Evolutionary conservation across 1,284 basidiomycete genomes (phyloP).

Genomic region (Cutaneotrichosporon mucoides): DNA sequence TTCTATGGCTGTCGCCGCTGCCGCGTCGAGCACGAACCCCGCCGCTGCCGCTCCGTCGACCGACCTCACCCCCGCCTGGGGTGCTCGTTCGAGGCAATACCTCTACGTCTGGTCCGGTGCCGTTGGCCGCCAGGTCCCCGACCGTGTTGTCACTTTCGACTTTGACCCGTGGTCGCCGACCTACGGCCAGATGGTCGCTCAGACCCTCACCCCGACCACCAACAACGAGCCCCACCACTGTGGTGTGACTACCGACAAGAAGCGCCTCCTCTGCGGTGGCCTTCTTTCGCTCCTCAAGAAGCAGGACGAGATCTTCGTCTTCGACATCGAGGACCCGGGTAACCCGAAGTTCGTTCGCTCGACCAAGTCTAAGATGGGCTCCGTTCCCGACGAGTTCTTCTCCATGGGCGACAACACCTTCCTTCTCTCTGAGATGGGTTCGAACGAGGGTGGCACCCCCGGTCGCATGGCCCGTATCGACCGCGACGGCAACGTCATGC

Average conservation of each 20-base stretch:
- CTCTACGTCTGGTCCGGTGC: constrained; percentile 17
- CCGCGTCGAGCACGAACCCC: background rate
- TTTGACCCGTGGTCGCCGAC: constrained; percentile 10
- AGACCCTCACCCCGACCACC: constrained; percentile 2
- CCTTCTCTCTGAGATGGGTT: constrained; percentile 18
- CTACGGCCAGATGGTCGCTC: constrained; percentile 11
- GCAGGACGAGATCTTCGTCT: constrained; percentile 14
- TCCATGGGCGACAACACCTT: constrained; percentile 11
- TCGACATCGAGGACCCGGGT: constrained; percentile 14
- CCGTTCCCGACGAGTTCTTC: constrained; percentile 16
- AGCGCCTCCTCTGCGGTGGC: constrained; percentile 13
- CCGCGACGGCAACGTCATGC: constrained; percentile 10
- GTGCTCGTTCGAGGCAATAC: constrained; percentile 11
- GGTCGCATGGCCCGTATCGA: constrained; percentile 10
- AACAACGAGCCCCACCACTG: constrained; percentile 22
- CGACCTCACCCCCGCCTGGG: constrained; percentile 1
- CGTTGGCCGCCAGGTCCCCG: constrained; percentile 8
- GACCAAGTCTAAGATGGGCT: constrained; percentile 1
- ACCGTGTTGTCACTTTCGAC: constrained; percentile 19
- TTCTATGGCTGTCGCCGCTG: background rate
- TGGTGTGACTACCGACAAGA: constrained; percentile 5
- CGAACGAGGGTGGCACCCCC: constrained; percentile 6
- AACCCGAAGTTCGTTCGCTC: constrained; percentile 4
- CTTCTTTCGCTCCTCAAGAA: constrained; percentile 14
- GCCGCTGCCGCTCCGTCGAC: background rate